phyloP scores from a whole-genome alignment of 345 rosid genomes.

The Lumnitzera littorea region DNA sequence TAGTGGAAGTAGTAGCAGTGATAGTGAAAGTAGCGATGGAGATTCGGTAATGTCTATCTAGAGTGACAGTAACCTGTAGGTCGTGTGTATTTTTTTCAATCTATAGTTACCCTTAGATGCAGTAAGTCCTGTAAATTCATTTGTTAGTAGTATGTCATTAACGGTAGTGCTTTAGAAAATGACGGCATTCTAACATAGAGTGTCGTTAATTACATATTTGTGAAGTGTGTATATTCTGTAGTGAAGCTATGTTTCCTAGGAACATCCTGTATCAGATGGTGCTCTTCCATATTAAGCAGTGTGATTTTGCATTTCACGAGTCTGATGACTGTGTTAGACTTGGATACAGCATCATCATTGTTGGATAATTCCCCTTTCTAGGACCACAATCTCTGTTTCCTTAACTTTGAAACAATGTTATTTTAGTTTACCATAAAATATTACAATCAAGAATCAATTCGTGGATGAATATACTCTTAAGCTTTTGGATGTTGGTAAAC shows the following conservation, averaged over 20 bases:
- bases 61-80: background rate
- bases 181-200: too few relatives aligned
- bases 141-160: background rate
- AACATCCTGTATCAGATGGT: background rate
- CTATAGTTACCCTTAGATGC: too few relatives aligned
- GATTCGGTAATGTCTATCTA: constrained; percentile 31
- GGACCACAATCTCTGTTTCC: too few relatives aligned
- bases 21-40: constrained; percentile 24
- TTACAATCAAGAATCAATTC: too few relatives aligned
- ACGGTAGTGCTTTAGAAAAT: too few relatives aligned
- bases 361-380: too few relatives aligned
- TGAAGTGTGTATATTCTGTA: constrained; percentile 1
- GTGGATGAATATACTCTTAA: too few relatives aligned
- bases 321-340: too few relatives aligned
- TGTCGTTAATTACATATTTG: background rate
- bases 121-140: background rate
- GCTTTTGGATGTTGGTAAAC: too few relatives aligned
- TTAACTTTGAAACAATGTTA: too few relatives aligned
- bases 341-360: too few relatives aligned
- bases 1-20: constrained; percentile 22
- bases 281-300: background rate
- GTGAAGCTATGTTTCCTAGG: background rate
- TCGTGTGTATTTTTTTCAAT: background rate
- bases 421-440: too few relatives aligned
- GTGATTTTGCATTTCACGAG: background rate